phyloP scores from a whole-genome alignment of 208 protist genomes.

The Acanthamoeba healyi region DNA sequence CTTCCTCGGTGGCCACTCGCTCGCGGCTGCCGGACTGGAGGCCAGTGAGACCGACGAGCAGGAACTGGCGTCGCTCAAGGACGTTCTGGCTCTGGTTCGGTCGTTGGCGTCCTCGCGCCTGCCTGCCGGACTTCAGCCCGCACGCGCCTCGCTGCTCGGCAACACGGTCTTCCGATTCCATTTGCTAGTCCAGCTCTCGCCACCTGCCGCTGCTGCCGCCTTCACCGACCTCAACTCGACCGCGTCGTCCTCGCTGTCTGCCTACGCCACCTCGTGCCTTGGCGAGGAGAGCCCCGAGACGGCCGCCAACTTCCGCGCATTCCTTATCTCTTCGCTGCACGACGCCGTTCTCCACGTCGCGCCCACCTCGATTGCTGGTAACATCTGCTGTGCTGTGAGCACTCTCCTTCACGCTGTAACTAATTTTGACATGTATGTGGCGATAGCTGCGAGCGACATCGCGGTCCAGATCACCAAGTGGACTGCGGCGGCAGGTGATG shows the following conservation, averaged over 20 bases:
- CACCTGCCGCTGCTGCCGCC: not conserved
- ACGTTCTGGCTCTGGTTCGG: not conserved
- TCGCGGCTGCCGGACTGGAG: not conserved
- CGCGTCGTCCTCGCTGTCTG: not conserved
- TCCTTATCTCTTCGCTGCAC: conserved; percentile 4
- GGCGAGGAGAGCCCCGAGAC: not conserved
- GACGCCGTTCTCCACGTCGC: conserved; percentile 4
- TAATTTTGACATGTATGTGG: too few relatives aligned
- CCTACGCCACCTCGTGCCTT: not conserved
- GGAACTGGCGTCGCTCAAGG: not conserved
- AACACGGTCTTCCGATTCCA: conserved; percentile 51
- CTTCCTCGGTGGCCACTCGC: conserved; percentile 5
- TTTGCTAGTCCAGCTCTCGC: not conserved
- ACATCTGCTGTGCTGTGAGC: not conserved
- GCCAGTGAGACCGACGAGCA: not conserved
- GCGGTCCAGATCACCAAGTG: not conserved
- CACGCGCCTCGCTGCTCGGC: conserved; percentile 26
- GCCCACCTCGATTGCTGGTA: not conserved
- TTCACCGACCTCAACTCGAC: not conserved
- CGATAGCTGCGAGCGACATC: not conserved
- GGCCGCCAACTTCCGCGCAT: not conserved
- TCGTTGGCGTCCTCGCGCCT: not conserved
- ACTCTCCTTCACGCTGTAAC: not conserved
- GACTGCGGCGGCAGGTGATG: too few relatives aligned
- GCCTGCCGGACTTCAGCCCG: not conserved